Conservation (phyloP, 2,329 filamentous ascomycete species). For the Penicillium sp. region DNA sequence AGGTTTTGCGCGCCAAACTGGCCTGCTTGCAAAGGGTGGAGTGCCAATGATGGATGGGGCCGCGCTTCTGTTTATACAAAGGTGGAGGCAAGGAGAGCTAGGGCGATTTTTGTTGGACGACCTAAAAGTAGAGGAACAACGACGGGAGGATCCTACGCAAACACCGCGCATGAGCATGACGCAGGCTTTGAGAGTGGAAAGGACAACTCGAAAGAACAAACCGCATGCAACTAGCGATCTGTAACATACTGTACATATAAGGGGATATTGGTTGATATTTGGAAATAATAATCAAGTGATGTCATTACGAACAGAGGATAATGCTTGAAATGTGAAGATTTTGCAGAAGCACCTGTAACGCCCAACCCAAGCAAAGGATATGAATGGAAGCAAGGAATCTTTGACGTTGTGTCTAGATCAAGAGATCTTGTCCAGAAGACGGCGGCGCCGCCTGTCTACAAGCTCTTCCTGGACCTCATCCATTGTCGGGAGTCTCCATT, state of each 20-base stretch:
- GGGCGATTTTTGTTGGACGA: constrained; percentile 79
- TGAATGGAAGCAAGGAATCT: constrained; percentile 11
- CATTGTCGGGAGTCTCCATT: constrained; percentile 78
- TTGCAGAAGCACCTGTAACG: constrained; percentile 25
- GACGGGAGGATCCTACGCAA: constrained; percentile 38
- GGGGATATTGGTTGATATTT: background rate
- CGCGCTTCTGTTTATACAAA: constrained; percentile 75
- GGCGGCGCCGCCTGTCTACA: constrained; percentile 77
- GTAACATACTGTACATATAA: constrained; percentile 26
- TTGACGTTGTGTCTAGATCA: constrained; percentile 23
- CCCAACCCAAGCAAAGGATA: constrained; percentile 14
- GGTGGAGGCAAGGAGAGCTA: constrained; percentile 74
- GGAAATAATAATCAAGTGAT: constrained; percentile 7
- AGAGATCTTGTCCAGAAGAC: constrained; percentile 76
- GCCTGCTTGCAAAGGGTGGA: constrained; percentile 72
- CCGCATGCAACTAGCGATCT: constrained; percentile 18
- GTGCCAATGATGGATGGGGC: constrained; percentile 67
- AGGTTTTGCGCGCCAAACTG: constrained; percentile 68
- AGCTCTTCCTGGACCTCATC: constrained; percentile 95
- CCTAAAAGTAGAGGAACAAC: constrained; percentile 60
- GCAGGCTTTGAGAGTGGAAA: constrained; percentile 43
- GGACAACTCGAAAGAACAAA: constrained; percentile 30
- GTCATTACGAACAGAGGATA: constrained; percentile 15
- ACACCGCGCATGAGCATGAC: constrained; percentile 41
- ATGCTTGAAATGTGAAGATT: constrained; percentile 21